phyloP scores from a whole-genome alignment of 176 grass and related monocot genomes.

The Hsuehochloa calcarea region DNA sequence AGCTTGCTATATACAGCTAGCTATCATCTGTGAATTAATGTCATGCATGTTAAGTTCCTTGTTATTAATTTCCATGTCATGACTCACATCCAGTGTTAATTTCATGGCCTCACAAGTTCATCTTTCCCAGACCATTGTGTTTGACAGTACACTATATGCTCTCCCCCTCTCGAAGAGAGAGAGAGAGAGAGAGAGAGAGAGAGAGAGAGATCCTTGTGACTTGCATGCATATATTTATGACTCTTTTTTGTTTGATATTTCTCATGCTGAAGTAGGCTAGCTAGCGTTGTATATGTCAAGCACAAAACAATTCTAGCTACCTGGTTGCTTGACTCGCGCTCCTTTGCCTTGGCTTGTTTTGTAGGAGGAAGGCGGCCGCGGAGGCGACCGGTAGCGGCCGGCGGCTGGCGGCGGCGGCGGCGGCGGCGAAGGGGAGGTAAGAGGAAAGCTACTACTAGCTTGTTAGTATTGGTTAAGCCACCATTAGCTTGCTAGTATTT shows the following conservation, averaged over 20 bases:
- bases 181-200: neutral
- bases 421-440: conserved; percentile 34
- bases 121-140: neutral
- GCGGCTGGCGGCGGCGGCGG: conserved; percentile 30
- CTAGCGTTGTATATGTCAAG: neutral
- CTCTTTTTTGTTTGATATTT: neutral
- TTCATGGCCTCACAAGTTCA: neutral
- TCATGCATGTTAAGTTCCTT: neutral
- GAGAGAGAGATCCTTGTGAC: neutral
- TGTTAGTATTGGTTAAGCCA: neutral
- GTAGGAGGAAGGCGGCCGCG: neutral
- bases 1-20: neutral
- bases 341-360: neutral
- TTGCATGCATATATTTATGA: neutral
- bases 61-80: neutral
- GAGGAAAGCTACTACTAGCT: neutral
- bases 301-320: neutral
- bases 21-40: neutral
- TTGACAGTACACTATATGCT: neutral
- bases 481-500: neutral
- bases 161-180: neutral
- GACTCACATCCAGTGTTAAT: neutral
- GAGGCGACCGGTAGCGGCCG: neutral
- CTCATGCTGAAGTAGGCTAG: neutral
- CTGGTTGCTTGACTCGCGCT: neutral